Evolutionary conservation across 1,284 basidiomycete genomes (phyloP), one percentile per base, ranked within the genome.

Genomic region (Trichosporon coremiiforme): DNA sequence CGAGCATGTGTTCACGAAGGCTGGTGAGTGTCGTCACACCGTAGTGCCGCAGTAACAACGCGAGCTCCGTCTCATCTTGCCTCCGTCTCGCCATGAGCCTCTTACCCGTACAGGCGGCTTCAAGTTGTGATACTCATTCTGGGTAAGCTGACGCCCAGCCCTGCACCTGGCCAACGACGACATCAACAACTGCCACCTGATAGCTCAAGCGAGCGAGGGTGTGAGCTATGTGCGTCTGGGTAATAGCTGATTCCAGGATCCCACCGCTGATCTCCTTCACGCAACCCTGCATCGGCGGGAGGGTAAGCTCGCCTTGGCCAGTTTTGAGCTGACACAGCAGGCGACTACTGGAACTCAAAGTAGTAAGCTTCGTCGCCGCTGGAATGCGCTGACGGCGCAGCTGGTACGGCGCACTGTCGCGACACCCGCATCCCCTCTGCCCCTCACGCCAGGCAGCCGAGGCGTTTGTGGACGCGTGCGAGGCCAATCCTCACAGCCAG

Each of bases 311-410:
- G 2, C 8, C 15, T 20, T 9, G 3, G 3, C 55, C 20, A 25
- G 9, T 10, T 6, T 35, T 35, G 33, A 38, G 57, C 38, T 66
- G 17, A 64, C 25, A 17, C 31, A 12, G 2, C 68, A 81, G 79
- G 80, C 12, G 82, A 84, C 67, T 82, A 82, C 68, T 82, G 79
- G 80, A 84, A 84, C 70, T 82, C 80, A 9, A 84, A 83, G 69
- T 84, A 82, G 82, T 82, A 62, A 29, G 80, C 6, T n/a, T 47
- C 36, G 17, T 53, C 31, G 4, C 10, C 6, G 15, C 2, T 25
- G 35, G 9, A 22, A 10, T 9, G 57, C 20, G 25, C 50, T 70
- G 20, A 70, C 47, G 4, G 9, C 22, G 12, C 69, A 83, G 81
- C 73, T 83, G 82, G 82, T 79, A 68, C 65, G 77, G 73, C 0